A percentile compares a stretch with the other conserved stretches of the same genome.
phyloP scores from a whole-genome alignment of 495 filamentous ascomycete genomes.

The Tuber melanosporum region DNA sequence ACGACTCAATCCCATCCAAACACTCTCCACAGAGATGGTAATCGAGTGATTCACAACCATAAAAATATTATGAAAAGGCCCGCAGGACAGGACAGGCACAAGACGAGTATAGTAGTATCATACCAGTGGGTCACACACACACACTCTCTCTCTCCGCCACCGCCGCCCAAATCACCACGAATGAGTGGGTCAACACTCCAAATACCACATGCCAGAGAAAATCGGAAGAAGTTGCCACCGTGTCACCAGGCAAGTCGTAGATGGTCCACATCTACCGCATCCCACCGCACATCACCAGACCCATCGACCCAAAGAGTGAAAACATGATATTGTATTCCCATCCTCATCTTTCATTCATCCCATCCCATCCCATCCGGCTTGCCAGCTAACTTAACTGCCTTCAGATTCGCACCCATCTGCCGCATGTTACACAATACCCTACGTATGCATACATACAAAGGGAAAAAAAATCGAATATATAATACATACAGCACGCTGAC shows the following conservation, averaged over 20 bases:
- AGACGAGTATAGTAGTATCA: background rate
- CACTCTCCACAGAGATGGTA: too few species aligned
- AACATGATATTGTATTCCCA: background rate
- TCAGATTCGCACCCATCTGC: background rate
- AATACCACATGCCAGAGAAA: background rate
- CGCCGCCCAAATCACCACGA: background rate
- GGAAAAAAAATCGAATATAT: too few species aligned
- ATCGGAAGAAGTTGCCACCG: background rate
- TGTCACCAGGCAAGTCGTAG: background rate
- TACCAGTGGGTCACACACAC: background rate
- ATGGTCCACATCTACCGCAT: background rate
- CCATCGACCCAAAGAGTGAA: background rate
- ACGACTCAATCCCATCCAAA: too few species aligned
- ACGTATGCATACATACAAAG: too few species aligned
- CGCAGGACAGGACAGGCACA: too few species aligned
- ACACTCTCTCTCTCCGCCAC: too few species aligned
- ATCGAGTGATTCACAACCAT: background rate
- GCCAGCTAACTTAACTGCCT: background rate
- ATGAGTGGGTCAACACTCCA: background rate
- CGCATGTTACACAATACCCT: background rate
- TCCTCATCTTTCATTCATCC: background rate
- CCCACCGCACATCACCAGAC: background rate
- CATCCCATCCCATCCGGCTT: background rate
- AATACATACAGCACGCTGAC: too few species aligned
- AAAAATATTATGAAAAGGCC: background rate